Evolutionary conservation across 371 early-diverging fungal species (phyloP), one percentile per base, ranked within the genome.

Genomic region (Saksenaea vasiformis): DNA sequence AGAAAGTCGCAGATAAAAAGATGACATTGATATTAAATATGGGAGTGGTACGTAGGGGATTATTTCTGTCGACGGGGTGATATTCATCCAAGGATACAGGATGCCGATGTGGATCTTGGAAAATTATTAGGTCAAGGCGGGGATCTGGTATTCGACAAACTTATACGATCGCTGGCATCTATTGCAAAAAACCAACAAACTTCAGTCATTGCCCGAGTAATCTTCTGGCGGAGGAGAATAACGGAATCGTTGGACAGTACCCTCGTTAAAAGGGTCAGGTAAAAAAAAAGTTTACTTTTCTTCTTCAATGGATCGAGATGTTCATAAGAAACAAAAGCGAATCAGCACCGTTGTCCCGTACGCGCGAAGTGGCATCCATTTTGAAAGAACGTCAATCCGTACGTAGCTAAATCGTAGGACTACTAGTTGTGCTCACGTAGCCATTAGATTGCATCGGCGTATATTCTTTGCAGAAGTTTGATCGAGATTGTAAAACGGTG

Each of bases 121-220:
- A 66, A 75, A 36, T 66, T 86, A 19, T 66, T 95, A 54, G 84
- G 87, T 2, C 78, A 78, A n/a, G 96, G 92, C 15, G 85, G 77
- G 1, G 95, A 97, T 73, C 74, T 82, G 2, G 71, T 78, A 13
- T 94, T 98, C 66, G 97, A 96, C 74, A 89, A 89, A 28, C 72
- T 93, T 0, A 73, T 96, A 35, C 82, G 82, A 24, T 90, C 93
- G 0, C 71, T 98, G 4, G 94, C 94, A 0, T 85, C 88, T n/a
- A 72, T 95, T 34, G 93, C 96, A 17, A 84, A 87, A 28, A 91
- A 91, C 64, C 90, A 93, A 59, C 93, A 95, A 31, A 92, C 89
- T 51, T 86, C 91, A 3, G 90, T 98, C 27, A 93, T 97, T 51
- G 98, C 97, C 73, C 78, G 90, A 35, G 85, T 98, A 15, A 92